These are phyloP conservation scores for Ascochyta koolunga DNA, from an alignment of 2,329 filamentous ascomycete species.

Conservation along the genomic window DNA sequence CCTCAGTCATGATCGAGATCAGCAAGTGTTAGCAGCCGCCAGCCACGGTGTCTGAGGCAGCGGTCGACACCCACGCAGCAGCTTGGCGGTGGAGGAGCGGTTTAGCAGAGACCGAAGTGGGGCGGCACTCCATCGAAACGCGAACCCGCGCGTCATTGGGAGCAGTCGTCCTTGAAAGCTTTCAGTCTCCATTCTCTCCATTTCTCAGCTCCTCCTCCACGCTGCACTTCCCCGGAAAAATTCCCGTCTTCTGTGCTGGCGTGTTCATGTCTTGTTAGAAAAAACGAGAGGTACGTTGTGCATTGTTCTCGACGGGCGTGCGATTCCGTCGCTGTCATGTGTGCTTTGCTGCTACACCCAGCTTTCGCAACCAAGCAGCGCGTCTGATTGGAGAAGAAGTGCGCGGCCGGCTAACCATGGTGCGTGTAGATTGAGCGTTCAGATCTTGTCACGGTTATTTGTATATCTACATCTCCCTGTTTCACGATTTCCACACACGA, in stretches of 20 bases:
- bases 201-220: slow-evolving; percentile 12
- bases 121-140: slow-evolving; percentile 5
- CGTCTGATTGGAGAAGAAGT: slow-evolving; percentile 7
- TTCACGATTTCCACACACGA: background rate
- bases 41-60: background rate
- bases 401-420: slow-evolving; percentile 18
- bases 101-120: slow-evolving; percentile 14
- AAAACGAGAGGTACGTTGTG: slow-evolving; percentile 6
- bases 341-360: background rate
- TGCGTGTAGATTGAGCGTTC: slow-evolving; percentile 6
- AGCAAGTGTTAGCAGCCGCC: slow-evolving; percentile 4
- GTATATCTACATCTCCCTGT: slow-evolving; percentile 3
- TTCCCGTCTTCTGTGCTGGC: slow-evolving; percentile 5
- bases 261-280: slow-evolving; percentile 9
- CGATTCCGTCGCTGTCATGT: slow-evolving; percentile 4
- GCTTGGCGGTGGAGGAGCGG: slow-evolving; percentile 16
- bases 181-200: slow-evolving; percentile 14
- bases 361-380: slow-evolving; percentile 6
- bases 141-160: slow-evolving; percentile 16
- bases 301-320: background rate
- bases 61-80: slow-evolving; percentile 2
- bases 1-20: slow-evolving; percentile 3
- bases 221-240: slow-evolving; percentile 18
- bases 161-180: slow-evolving; percentile 14
- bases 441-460: slow-evolving; percentile 9